Evolutionary conservation across 1,284 basidiomycete species (phyloP).

Genomic region (Ustilago lituana): DNA sequence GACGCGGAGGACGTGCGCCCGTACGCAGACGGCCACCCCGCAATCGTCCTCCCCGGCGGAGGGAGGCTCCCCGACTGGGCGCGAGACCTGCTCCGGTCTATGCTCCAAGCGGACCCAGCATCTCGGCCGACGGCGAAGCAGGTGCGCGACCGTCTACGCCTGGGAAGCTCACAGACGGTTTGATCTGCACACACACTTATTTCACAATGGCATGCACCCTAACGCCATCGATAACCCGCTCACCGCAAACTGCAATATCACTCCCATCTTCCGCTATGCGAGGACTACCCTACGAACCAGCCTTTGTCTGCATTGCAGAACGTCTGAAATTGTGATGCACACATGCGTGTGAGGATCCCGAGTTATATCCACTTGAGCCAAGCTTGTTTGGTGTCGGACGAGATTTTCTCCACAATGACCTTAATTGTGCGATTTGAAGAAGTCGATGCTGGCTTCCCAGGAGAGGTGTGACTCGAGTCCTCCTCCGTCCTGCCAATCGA

Average conservation of each 20-base stretch:
- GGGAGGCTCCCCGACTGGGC: constrained; percentile 58
- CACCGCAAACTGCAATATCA: neutral
- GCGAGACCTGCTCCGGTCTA: constrained; percentile 53
- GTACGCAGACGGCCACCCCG: constrained; percentile 60
- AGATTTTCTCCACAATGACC: constrained; percentile 42
- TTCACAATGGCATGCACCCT: too few relatives aligned
- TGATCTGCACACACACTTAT: neutral
- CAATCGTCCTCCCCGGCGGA: constrained; percentile 62
- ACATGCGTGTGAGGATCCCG: too few relatives aligned
- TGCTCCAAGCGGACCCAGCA: constrained; percentile 51
- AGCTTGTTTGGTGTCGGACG: constrained; percentile 43
- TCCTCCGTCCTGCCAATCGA: neutral
- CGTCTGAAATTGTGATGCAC: too few relatives aligned
- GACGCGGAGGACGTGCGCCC: neutral
- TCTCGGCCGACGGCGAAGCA: constrained; percentile 50
- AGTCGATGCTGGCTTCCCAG: neutral
- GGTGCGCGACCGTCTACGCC: constrained; percentile 27
- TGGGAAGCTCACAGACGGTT: neutral
- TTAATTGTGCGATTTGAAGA: constrained; percentile 18
- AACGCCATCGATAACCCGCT: too few relatives aligned
- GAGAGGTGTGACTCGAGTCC: neutral
- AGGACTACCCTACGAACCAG: too few relatives aligned
- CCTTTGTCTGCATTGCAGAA: too few relatives aligned
- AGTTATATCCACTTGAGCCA: constrained; percentile 49
- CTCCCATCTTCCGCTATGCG: neutral